These are phyloP conservation scores for Kodamaea laetipori DNA, from an alignment of 805 yeast genomes.

Conservation along the genomic window DNA sequence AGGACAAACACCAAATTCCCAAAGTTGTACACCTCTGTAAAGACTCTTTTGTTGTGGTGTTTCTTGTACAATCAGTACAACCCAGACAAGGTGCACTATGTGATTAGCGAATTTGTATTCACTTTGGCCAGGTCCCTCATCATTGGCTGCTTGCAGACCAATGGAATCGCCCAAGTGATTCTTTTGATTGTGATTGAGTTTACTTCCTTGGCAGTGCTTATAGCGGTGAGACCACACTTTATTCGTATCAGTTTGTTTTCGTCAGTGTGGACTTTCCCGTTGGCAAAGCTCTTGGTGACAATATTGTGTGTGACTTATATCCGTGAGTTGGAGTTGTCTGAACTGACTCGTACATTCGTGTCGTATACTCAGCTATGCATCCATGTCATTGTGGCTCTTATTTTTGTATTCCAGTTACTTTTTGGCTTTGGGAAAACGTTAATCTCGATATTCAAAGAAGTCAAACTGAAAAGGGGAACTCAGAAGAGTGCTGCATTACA, in stretches of 20 bases:
- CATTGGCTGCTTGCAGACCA: constrained; percentile 46
- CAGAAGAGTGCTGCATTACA: neutral
- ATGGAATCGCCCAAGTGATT: constrained; percentile 48
- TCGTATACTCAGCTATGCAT: constrained; percentile 46
- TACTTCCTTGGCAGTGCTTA: constrained; percentile 24
- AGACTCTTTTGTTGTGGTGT: constrained; percentile 50
- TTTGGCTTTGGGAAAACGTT: constrained; percentile 32
- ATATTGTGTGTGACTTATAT: constrained; percentile 48
- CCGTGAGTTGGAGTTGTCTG: constrained; percentile 35
- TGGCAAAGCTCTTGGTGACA: constrained; percentile 42
- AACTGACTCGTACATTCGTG: constrained; percentile 40
- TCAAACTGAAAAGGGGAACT: constrained; percentile 10
- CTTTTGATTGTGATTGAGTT: constrained; percentile 40
- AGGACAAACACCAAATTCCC: constrained; percentile 23
- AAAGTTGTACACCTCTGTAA: constrained; percentile 49
- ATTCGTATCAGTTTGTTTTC: constrained; percentile 30
- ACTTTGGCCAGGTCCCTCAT: constrained; percentile 37
- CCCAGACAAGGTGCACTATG: constrained; percentile 43
- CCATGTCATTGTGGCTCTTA: constrained; percentile 36
- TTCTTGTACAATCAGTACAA: constrained; percentile 45
- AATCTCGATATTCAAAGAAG: constrained; percentile 21
- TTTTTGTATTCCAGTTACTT: constrained; percentile 31
- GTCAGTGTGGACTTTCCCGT: constrained; percentile 35
- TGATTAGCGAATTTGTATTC: constrained; percentile 36
- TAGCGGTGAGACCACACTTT: constrained; percentile 31